Percentiles rank a stretch among this genome's conserved stretches.
These are phyloP conservation scores for Fusarium anguioides DNA, from an alignment of 2,329 filamentous ascomycete species.

Conservation along the genomic window DNA sequence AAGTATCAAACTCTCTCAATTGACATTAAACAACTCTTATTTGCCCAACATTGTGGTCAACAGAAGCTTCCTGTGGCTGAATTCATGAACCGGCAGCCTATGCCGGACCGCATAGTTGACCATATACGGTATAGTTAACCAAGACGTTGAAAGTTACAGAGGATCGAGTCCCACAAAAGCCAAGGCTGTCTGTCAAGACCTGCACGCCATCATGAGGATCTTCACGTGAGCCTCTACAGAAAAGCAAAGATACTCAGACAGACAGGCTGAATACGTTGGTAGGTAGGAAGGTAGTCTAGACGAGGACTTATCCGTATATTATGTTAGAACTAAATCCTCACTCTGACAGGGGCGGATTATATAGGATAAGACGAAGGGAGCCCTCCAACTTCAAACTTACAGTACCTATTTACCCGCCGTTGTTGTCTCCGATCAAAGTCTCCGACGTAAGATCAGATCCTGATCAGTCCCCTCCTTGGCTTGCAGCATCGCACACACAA, in stretches of 20 bases:
- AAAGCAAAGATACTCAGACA: no score
- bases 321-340: no score
- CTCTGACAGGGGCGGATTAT: no score
- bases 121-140: conserved; percentile 11
- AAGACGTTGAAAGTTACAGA: background rate
- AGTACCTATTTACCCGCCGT: background rate
- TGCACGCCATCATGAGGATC: no score
- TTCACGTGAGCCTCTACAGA: no score
- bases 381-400: background rate
- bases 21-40: background rate
- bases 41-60: background rate
- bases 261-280: no score
- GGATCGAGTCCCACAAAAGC: conserved; percentile 1
- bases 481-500: background rate
- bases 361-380: no score
- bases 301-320: no score
- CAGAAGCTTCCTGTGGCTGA: background rate
- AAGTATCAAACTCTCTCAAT: background rate
- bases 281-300: no score
- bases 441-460: conserved; percentile 8
- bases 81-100: conserved; percentile 2
- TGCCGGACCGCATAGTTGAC: conserved; percentile 15
- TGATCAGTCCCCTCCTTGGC: background rate
- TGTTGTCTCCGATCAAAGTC: background rate
- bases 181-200: background rate